Evolutionary conservation across 768 basidiomycete genomes (phyloP), one percentile per base, ranked within the genome.

Genomic region (Boletus coccyginus): DNA sequence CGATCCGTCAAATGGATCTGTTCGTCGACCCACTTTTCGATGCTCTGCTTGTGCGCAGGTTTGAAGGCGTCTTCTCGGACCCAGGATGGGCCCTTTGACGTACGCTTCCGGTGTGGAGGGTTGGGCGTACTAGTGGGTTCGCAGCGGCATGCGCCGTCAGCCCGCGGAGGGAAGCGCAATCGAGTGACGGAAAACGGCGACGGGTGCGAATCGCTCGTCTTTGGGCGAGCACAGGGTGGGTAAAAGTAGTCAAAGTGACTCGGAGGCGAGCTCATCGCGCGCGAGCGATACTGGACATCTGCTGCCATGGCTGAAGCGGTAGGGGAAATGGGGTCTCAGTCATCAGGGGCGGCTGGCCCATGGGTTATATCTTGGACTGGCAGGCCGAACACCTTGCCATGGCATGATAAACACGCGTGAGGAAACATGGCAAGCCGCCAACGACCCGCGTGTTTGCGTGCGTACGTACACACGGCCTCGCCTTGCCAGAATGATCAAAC

Each of bases 1-100:
- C 66, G 62, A 38, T 72, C 70, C 11, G 63, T 58, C 40, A 74
- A 62, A 56, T 79, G 72, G 46, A 77, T 66, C 68, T 83, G 85
- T 61, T 84, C 78, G 46, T 77, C 69, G 47, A 88, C 81, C 88
- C 89, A 89, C 52, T 80, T 77, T 51, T 86, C 82, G 35, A 83
- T 84, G 62, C 78, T 81, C 64, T 75, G 75, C 59, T 74, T 77
- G 57, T 76, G 73, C 54, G 74, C 74, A 53, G 75, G 72, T 44
- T 73, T 73, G 54, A 73, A 66, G 42, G 73, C 70, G 59, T 82
- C 80, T 67, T 85, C 80, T 48, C 77, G 74, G 8, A 80, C 80
- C 75, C 77, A 74, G 29, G 74, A 63, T 53, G 67, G 69, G 24
- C 62, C 66, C 57, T 73, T 62, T 44, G 66, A 62, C 50, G 67